A percentile compares a stretch with the other conserved stretches of the same genome.
Conservation (phyloP, 1,284 basidiomycete species). For the Laetiporus sulphureus region DNA sequence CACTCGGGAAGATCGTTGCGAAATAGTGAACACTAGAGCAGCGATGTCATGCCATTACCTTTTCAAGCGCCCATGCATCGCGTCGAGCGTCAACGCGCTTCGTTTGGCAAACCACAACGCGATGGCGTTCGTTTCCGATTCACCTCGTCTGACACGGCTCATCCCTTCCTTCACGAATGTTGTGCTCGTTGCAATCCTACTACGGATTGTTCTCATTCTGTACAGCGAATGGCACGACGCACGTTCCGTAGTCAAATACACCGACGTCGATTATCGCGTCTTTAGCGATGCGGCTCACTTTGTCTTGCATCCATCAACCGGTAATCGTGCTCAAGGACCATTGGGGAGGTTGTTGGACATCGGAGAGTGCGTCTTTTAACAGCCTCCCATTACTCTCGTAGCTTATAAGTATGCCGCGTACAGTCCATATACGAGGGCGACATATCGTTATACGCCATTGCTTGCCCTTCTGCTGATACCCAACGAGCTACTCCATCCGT, state of each 20-base stretch:
- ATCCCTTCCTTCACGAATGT: conserved; percentile 46
- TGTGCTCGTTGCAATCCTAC: conserved; percentile 43
- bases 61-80: too few relatives aligned
- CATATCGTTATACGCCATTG: conserved; percentile 95
- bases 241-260: conserved; percentile 85
- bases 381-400: too few relatives aligned
- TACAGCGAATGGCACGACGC: conserved; percentile 90
- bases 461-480: conserved; percentile 81
- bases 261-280: conserved; percentile 95
- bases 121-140: too few relatives aligned
- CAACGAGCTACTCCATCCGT: conserved; percentile 71
- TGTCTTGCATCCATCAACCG: conserved; percentile 41
- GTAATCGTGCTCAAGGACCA: conserved; percentile 56
- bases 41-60: too few relatives aligned
- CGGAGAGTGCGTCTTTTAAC: conserved; percentile 57
- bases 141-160: too few relatives aligned
- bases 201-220: conserved; percentile 68
- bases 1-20: too few relatives aligned
- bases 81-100: too few relatives aligned
- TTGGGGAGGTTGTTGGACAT: conserved; percentile 40
- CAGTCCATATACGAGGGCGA: conserved; percentile 90
- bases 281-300: conserved; percentile 88
- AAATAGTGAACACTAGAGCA: not conserved
- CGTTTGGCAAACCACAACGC: too few relatives aligned
- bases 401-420: too few relatives aligned